Evolutionary conservation across 148 eudicot genomes (phyloP), one percentile per base, ranked within the genome.

Genomic region (Vaccinium macrocarpon): DNA sequence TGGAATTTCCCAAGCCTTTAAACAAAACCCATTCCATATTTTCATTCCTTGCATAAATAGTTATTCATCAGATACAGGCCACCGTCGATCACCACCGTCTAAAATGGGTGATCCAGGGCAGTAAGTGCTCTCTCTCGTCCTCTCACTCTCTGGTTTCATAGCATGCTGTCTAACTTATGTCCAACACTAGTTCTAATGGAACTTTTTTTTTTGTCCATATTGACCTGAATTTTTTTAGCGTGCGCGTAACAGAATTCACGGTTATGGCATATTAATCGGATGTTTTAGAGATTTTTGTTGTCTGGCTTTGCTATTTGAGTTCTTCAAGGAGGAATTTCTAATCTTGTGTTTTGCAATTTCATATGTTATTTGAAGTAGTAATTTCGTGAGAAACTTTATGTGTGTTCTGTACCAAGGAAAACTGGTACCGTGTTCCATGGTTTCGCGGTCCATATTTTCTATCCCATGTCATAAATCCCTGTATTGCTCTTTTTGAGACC

Each of bases 81-180:
- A 18, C 77, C 1, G 7, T 14, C 13, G 16, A 35, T 50, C 72
- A 51, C 83, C 38, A 35, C 68, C 79, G 71, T 42, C 23, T n/a
- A 78, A 77, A 10, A 85, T 85, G 86, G 15, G 83, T 57, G 72
- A 83, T 9, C 86, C 86, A 16, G 21, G 8, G 51, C 73, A 80
- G 83, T 85, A 72, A 80, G 77, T 10, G n/a, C 77, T 79, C 72
- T 85, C 79, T 61, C 73, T 70, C 57, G 29, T 15, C 29, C 62
- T 79, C 79, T 85, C 72, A 50, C 75, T 72, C 62, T 53, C 15
- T 48, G 49, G 19, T 48, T 46, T 8, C 25, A 42, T 19, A 48
- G 23, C 23, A 16, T 49, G 52, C 35, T 27, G 8, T 4, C 13
- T 21, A 62, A 62, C 68, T 62, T 2, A n/a, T 62, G 27, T 62